phyloP scores from a whole-genome alignment of 2,329 filamentous ascomycete genomes.

The Keithomyces neogunnii region DNA sequence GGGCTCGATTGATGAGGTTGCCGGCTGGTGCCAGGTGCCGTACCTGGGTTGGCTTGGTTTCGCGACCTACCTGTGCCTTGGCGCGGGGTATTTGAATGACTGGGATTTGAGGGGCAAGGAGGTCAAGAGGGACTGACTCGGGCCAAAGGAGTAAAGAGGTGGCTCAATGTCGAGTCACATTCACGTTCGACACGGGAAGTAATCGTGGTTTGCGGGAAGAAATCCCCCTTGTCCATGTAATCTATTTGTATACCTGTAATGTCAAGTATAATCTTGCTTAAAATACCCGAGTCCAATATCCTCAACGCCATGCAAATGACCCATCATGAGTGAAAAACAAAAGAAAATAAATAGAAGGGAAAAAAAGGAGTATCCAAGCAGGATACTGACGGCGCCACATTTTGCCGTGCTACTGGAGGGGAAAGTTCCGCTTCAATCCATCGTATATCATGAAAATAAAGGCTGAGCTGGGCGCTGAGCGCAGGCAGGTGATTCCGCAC shows the following conservation, averaged over 20 bases:
- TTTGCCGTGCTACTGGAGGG: conserved; percentile 27
- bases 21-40: conserved; percentile 67
- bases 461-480: conserved; percentile 90
- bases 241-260: not conserved
- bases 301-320: conserved; percentile 8
- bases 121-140: conserved; percentile 7
- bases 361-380: not conserved
- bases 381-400: too few species aligned
- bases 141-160: too few species aligned
- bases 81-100: conserved; percentile 58
- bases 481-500: conserved; percentile 83
- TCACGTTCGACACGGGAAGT: too few species aligned
- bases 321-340: not conserved
- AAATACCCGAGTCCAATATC: not conserved
- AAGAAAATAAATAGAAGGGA: conserved; percentile 5
- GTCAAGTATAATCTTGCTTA: not conserved
- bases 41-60: conserved; percentile 84
- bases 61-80: conserved; percentile 74
- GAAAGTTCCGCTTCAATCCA: conserved; percentile 64
- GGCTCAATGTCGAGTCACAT: too few species aligned
- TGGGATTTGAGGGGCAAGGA: conserved; percentile 48
- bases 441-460: conserved; percentile 97
- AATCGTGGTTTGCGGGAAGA: too few species aligned
- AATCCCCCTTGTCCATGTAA: not conserved
- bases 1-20: conserved; percentile 62